Evolutionary conservation across 257 asterid genomes (phyloP), one percentile per base, ranked within the genome.

Genomic region (Misopates orontium): DNA sequence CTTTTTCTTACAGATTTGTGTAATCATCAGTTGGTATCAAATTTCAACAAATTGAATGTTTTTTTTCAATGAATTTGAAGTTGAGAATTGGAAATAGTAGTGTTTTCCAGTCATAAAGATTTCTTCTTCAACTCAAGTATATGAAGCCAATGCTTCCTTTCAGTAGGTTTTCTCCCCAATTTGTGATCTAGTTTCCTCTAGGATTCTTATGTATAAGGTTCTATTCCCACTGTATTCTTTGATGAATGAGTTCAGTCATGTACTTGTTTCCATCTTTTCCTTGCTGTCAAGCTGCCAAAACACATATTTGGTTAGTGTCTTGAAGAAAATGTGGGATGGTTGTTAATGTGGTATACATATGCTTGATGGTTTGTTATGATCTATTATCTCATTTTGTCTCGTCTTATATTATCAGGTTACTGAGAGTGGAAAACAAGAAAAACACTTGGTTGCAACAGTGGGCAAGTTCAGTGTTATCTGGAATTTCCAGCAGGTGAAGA

Each of bases 401-500:
- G 36, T 13, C 36, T 11, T 17, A 28, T 58, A 63, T 36, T 52
- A 44, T 71, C 92, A 94, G 99, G 99, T 94, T 19, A 94, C 99
- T 12, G 97, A 94, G 71, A 88, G 96, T 73, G 99, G 99, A 18
- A 90, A 86, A 67, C 96, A 94, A 83, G 99, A 94, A 49, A 86
- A 91, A 50, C 97, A 94, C 69, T 71, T 94, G 76, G 99, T 94
- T 41, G 97, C 99, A 24, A 89, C 96, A 4, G 99, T 94, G 15
- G 99, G 99, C 16, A 94, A 90, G 69, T 94, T 90, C 75, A 88
- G 97, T 24, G 87, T 90, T 3, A 73, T 94, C 61, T 94, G 99
- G 97, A 85, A 90, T 54, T 94, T 94, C 73, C 97, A 85, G 79
- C 96, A 85, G 82, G 96, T 94, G 89, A 94, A 88, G 89, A 84